A percentile compares a stretch with the other conserved stretches of the same genome.
Conservation (phyloP, 352 stramenopile species). For the Blastocystis sp. region DNA sequence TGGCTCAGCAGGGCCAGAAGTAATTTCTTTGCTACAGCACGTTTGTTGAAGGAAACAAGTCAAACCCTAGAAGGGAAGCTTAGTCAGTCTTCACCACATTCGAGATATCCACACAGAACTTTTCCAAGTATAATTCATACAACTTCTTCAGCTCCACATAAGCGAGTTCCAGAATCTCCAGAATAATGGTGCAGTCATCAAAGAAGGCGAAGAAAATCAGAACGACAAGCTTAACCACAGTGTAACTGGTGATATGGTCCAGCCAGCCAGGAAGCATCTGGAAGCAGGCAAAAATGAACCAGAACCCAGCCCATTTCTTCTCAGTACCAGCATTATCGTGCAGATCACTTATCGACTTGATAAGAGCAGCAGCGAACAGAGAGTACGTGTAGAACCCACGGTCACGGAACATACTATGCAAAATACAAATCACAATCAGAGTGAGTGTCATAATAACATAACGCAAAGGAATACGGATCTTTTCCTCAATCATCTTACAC, state of each 20-base stretch:
- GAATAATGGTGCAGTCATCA: conserved; percentile 28
- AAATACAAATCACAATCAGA: neutral
- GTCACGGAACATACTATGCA: neutral
- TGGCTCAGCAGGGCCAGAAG: neutral
- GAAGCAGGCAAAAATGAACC: neutral
- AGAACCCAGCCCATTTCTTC: conserved; percentile 48
- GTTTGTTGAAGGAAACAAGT: neutral
- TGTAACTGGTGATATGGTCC: neutral
- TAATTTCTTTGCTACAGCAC: neutral
- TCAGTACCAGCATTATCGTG: neutral
- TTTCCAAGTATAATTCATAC: neutral
- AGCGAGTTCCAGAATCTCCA: neutral
- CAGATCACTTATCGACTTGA: neutral
- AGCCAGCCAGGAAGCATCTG: conserved; percentile 14
- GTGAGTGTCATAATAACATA: conserved; percentile 9
- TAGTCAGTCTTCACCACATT: neutral
- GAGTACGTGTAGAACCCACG: neutral
- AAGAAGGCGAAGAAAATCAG: conserved; percentile 27
- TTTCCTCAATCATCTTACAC: neutral
- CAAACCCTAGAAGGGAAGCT: neutral
- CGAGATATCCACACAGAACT: neutral
- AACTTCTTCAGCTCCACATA: neutral
- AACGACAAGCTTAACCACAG: neutral
- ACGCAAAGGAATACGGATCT: conserved; percentile 16
- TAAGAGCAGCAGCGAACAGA: neutral